Evolutionary conservation across 805 yeast genomes (phyloP).

Genomic region (Saturnispora saitoi): DNA sequence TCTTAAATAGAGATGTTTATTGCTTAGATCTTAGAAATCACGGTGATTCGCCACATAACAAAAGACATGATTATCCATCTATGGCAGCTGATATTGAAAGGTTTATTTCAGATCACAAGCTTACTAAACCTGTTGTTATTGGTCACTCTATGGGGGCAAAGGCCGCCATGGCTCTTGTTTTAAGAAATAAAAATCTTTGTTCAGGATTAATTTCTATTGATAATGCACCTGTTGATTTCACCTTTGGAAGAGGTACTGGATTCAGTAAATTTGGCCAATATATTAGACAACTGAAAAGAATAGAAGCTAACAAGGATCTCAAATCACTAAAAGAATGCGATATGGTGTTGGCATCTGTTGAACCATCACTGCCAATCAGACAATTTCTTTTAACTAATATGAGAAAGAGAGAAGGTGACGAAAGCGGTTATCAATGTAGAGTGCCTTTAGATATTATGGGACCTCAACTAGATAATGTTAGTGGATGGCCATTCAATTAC

Average conservation of each 20-base stretch:
- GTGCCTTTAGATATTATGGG: constrained; percentile 69
- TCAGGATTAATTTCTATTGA: constrained; percentile 70
- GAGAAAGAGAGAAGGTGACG: constrained; percentile 32
- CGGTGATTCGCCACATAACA: constrained; percentile 80
- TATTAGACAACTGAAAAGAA: constrained; percentile 50
- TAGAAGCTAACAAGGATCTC: constrained; percentile 39
- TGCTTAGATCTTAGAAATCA: constrained; percentile 81
- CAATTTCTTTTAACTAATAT: constrained; percentile 74
- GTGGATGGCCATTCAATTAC: constrained; percentile 70
- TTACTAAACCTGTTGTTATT: constrained; percentile 48
- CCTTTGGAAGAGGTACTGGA: constrained; percentile 32
- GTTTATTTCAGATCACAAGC: constrained; percentile 44
- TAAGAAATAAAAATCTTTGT: constrained; percentile 56
- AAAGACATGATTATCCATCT: constrained; percentile 66
- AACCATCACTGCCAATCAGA: constrained; percentile 49
- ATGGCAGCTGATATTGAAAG: constrained; percentile 79
- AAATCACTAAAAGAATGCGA: constrained; percentile 60
- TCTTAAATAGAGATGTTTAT: constrained; percentile 48
- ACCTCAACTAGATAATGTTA: constrained; percentile 53
- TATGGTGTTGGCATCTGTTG: constrained; percentile 51
- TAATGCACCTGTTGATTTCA: constrained; percentile 74
- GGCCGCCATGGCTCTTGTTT: constrained; percentile 78
- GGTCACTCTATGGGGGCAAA: constrained; percentile 95
- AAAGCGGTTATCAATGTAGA: constrained; percentile 34
- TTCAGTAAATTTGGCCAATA: constrained; percentile 53